Percentiles rank a stretch among this genome's conserved stretches.
Conservation (phyloP, 331 rosid genomes). For the Pyrus hybrid region DNA sequence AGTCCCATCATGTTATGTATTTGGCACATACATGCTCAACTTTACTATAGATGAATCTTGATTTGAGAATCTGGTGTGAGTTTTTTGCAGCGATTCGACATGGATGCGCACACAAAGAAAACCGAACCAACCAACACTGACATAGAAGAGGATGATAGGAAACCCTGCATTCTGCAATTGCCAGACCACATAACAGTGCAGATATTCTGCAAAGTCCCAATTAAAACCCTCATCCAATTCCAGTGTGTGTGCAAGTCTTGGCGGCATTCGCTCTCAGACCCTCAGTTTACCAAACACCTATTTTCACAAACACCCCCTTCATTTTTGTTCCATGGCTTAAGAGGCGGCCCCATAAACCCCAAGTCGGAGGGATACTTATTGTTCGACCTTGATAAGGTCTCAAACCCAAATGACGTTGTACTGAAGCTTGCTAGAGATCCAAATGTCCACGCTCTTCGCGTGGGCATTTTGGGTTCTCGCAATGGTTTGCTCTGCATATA, state of each 20-base stretch:
- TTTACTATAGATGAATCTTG: neutral
- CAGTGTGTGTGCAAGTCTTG: slow-evolving; percentile 12
- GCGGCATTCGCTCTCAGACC: neutral
- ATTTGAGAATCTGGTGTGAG: neutral
- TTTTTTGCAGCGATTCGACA: neutral
- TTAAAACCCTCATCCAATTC: slow-evolving; percentile 8
- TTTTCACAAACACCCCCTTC: neutral
- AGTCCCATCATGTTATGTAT: neutral
- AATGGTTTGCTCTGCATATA: slow-evolving; percentile 5
- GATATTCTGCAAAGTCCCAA: slow-evolving; percentile 2
- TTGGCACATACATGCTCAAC: neutral
- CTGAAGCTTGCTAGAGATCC: neutral
- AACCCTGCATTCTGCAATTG: neutral
- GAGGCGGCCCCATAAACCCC: neutral
- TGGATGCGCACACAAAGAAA: neutral
- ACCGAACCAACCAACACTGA: neutral
- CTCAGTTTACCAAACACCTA: neutral
- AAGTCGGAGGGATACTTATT: neutral
- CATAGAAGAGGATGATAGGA: neutral
- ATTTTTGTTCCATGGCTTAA: neutral
- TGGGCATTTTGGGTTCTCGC: neutral
- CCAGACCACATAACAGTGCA: neutral
- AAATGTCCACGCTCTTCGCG: neutral
- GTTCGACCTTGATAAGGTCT: neutral
- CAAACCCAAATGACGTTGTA: neutral